Evolutionary conservation across 768 basidiomycete genomes (phyloP), one percentile per base, ranked within the genome.

Genomic region (Agaricus blazei): DNA sequence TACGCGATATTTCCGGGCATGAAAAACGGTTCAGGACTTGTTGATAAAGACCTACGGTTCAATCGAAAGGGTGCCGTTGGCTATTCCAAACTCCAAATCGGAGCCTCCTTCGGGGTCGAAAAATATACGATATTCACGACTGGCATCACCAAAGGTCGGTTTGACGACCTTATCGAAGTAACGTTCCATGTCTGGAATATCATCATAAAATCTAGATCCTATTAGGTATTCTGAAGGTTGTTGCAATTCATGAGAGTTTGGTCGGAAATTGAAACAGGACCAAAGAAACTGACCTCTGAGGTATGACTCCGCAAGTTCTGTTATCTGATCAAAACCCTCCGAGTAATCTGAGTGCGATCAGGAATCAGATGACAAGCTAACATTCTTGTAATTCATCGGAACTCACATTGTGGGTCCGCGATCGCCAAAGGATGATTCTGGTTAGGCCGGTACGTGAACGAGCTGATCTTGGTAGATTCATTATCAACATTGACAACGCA

Each of bases 101-200:
- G 70, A 74, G 58, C 79, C 79, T 27, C 64, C 64, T 14, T 68
- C 67, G 2, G 68, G 69, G 15, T 79, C 81, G 54, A 82, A 80
- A 51, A 70, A 72, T 53, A 82, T 72, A 60, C 72, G 80, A 29
- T 75, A 72, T 1, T 72, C 69, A 23, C 79, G 73, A 0, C 60
- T 48, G 8, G 68, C 57, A 51, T 70, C 69, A 24, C 65, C 64
- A 59, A 82, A 82, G 14, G 71, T 66, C 1, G 74, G 63, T 53
- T 81, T 82, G 1, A 78, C 75, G 1, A 72, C 69, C 55, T 70
- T 75, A 59, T 82, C 80, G 52, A 82, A 82, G 43, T 65, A 68
- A 9, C 61, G 58, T 0, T 51, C 45, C 36, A 64, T 65, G 3
- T 58, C 44, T 14, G 57, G 57, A 3, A 63, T 47, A 24, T 65